Evolutionary conservation across 163 green algal genomes (phyloP).

Genomic region (Prototheca wickerhamii): DNA sequence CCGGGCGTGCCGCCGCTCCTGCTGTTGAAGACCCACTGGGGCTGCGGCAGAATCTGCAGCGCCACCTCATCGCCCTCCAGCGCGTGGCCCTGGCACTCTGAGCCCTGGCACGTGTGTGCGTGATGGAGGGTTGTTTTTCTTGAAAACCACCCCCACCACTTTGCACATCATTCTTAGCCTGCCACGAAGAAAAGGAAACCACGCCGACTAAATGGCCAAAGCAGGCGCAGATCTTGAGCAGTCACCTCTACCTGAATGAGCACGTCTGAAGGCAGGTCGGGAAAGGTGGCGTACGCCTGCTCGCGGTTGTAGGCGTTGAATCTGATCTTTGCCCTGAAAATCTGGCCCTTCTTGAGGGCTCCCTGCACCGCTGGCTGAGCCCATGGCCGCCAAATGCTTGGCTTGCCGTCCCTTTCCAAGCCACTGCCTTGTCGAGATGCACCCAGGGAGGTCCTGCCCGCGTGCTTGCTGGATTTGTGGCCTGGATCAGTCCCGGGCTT

Average conservation of each 20-base stretch:
- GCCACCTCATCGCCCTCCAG: constrained; percentile 75
- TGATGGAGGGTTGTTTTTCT: not conserved
- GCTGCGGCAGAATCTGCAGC: constrained; percentile 40
- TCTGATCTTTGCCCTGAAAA: constrained; percentile 18
- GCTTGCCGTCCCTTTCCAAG: too few species aligned
- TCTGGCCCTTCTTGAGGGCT: not conserved
- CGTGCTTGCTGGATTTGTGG: too few species aligned
- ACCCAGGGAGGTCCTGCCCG: too few species aligned
- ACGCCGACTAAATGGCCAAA: not conserved
- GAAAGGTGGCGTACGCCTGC: constrained; percentile 11
- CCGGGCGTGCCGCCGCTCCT: not conserved
- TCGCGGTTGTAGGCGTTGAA: constrained; percentile 8
- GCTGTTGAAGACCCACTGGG: constrained; percentile 30
- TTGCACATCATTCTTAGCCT: too few species aligned
- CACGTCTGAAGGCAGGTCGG: constrained; percentile 23
- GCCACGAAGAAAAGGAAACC: not conserved
- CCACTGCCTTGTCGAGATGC: too few species aligned
- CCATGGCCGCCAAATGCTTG: too few species aligned
- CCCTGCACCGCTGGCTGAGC: too few species aligned
- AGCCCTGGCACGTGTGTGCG: constrained; percentile 20
- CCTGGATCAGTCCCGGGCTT: too few species aligned
- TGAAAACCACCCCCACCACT: not conserved
- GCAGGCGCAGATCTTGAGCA: not conserved
- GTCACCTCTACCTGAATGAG: constrained; percentile 11
- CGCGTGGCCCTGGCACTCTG: constrained; percentile 50